phyloP scores from a whole-genome alignment of 2,329 filamentous ascomycete genomes.

The Verticillium tricorpus region DNA sequence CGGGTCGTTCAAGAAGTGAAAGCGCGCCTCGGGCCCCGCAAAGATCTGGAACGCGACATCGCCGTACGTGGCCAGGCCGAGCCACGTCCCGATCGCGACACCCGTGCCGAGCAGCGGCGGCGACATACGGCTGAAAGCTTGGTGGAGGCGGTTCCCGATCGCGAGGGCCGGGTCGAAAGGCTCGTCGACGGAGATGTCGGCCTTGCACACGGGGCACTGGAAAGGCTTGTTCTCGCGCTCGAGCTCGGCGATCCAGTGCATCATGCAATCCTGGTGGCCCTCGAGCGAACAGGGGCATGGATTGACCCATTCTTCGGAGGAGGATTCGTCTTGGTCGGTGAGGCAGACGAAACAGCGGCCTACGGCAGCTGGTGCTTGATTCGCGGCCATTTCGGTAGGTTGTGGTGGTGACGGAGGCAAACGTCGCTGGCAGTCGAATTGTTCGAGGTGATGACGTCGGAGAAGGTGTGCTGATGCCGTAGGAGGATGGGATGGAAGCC shows the following conservation, averaged over 20 bases:
- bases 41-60: slow-evolving; percentile 45
- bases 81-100: slow-evolving; percentile 37
- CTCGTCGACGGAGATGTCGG: slow-evolving; percentile 69
- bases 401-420: not conserved
- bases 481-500: not conserved
- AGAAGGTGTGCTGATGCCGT: not conserved
- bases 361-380: slow-evolving; percentile 11
- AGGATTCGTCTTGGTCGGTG: slow-evolving; percentile 46
- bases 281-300: slow-evolving; percentile 88
- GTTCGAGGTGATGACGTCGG: not conserved
- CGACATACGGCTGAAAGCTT: slow-evolving; percentile 46
- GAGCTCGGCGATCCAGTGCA: slow-evolving; percentile 91
- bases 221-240: slow-evolving; percentile 66
- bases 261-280: slow-evolving; percentile 83
- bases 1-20: slow-evolving; percentile 8
- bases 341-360: slow-evolving; percentile 61
- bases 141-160: slow-evolving; percentile 54
- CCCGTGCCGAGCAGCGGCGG: slow-evolving; percentile 60
- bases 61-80: slow-evolving; percentile 51
- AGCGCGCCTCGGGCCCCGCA: slow-evolving; percentile 38
- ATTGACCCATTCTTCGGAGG: slow-evolving; percentile 65
- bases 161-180: slow-evolving; percentile 70
- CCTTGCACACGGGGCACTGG: slow-evolving; percentile 85
- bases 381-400: not conserved
- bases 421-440: not conserved